Conservation (phyloP, 345 rosid genomes). For the Adansonia digitata region DNA sequence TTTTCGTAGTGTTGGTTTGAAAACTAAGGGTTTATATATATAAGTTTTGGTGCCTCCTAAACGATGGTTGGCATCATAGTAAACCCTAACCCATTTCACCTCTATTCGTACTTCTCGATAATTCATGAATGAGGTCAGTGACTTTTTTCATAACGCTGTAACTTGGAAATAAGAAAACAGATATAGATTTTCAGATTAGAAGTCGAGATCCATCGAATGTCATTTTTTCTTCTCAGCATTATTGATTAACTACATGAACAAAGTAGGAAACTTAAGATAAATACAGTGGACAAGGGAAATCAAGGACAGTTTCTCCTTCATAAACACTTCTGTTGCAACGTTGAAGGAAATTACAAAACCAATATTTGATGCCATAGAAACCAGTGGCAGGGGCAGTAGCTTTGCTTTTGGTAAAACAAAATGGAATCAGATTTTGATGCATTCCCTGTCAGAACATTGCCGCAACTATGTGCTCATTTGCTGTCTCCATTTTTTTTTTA, state of each 20-base stretch:
- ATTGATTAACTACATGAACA: background rate
- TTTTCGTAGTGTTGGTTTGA: background rate
- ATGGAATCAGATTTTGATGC: background rate
- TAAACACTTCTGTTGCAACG: background rate
- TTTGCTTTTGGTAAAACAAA: background rate
- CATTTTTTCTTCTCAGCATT: too few species aligned
- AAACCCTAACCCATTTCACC: background rate
- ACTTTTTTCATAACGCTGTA: too few species aligned
- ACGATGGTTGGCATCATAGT: background rate
- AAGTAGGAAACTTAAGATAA: background rate
- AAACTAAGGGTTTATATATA: background rate
- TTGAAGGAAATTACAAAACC: too few species aligned
- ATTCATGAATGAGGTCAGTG: too few species aligned
- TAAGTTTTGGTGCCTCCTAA: background rate
- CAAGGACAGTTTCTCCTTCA: background rate
- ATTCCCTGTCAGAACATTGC: background rate
- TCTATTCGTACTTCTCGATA: background rate
- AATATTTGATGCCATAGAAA: too few species aligned
- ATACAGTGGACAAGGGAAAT: too few species aligned
- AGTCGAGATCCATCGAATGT: too few species aligned
- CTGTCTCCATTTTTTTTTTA: background rate
- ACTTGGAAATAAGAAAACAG: too few species aligned
- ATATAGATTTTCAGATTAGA: too few species aligned
- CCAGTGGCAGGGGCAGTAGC: too few species aligned
- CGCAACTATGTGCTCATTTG: background rate